Conservation (phyloP, 1,284 basidiomycete genomes). For the Trametes pubescens region DNA sequence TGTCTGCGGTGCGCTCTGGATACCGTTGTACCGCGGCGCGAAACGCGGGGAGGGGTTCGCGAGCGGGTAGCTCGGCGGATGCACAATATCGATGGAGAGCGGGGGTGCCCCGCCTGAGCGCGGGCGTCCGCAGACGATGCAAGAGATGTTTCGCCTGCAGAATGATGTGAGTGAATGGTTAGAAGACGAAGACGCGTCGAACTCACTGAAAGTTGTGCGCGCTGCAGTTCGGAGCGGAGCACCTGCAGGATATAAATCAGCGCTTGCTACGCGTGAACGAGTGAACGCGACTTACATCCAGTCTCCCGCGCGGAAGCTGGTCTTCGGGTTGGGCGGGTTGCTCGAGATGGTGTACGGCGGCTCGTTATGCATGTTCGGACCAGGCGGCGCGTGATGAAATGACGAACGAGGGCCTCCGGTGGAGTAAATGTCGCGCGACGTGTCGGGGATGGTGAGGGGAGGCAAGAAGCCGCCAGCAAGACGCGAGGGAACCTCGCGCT, state of each 20-base stretch:
- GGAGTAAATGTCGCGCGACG: conserved; percentile 13
- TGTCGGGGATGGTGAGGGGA: conserved; percentile 15
- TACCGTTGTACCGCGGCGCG: conserved; percentile 23
- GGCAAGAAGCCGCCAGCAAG: conserved; percentile 7
- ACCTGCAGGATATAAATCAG: conserved; percentile 52
- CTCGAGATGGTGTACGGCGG: conserved; percentile 66
- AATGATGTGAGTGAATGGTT: conserved; percentile 46
- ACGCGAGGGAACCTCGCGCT: conserved; percentile 10
- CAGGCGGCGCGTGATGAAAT: conserved; percentile 9
- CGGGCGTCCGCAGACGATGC: conserved; percentile 76
- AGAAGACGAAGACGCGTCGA: neutral
- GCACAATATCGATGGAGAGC: conserved; percentile 15
- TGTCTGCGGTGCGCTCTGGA: conserved; percentile 18
- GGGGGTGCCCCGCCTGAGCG: conserved; percentile 48
- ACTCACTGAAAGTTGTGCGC: conserved; percentile 81
- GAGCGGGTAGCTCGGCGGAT: conserved; percentile 30
- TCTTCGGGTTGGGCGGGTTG: conserved; percentile 80
- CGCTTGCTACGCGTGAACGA: neutral
- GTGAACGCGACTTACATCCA: conserved; percentile 71
- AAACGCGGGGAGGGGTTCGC: conserved; percentile 38
- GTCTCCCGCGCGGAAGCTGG: conserved; percentile 75
- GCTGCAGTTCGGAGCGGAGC: conserved; percentile 63
- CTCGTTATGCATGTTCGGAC: conserved; percentile 1
- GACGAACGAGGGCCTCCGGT: conserved; percentile 13
- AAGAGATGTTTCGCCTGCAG: conserved; percentile 74